A percentile compares a stretch with the other conserved stretches of the same genome.
Evolutionary conservation across 257 asterid genomes (phyloP).

Genomic region (Verbascum thapsus): DNA sequence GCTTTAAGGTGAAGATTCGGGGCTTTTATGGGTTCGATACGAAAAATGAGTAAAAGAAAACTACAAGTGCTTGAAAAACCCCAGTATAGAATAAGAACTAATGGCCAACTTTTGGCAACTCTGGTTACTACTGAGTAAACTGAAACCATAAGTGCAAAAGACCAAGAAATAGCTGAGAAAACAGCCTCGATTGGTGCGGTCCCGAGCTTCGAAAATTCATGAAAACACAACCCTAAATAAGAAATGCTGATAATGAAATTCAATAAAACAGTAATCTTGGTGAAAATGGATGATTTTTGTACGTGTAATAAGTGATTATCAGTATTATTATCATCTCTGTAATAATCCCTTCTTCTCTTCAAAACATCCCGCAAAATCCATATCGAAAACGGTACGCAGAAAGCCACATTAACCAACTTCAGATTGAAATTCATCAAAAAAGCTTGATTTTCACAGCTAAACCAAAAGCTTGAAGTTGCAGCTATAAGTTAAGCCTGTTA

Average conservation of each 20-base stretch:
- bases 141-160: constrained; percentile 43
- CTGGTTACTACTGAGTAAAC: constrained; percentile 43
- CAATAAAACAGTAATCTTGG: constrained; percentile 45
- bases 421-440: constrained; percentile 46
- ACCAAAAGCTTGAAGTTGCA: no score
- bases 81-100: constrained; percentile 73
- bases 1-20: constrained; percentile 42
- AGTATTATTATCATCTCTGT: constrained; percentile 5
- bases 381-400: constrained; percentile 45
- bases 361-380: constrained; percentile 49
- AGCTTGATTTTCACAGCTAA: constrained; percentile 4
- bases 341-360: constrained; percentile 32
- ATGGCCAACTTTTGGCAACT: constrained; percentile 64
- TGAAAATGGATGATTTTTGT: constrained; percentile 33
- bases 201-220: constrained; percentile 40
- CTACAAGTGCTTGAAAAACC: constrained; percentile 40
- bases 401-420: constrained; percentile 48
- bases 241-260: constrained; percentile 42
- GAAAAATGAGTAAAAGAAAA: constrained; percentile 34
- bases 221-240: constrained; percentile 46
- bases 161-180: constrained; percentile 55
- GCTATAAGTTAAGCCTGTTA: no score
- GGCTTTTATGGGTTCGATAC: constrained; percentile 24
- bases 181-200: constrained; percentile 30
- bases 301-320: constrained; percentile 25